Evolutionary conservation across 2,329 filamentous ascomycete species (phyloP), one percentile per base, ranked within the genome.

Genomic region (Venturia asperata): DNA sequence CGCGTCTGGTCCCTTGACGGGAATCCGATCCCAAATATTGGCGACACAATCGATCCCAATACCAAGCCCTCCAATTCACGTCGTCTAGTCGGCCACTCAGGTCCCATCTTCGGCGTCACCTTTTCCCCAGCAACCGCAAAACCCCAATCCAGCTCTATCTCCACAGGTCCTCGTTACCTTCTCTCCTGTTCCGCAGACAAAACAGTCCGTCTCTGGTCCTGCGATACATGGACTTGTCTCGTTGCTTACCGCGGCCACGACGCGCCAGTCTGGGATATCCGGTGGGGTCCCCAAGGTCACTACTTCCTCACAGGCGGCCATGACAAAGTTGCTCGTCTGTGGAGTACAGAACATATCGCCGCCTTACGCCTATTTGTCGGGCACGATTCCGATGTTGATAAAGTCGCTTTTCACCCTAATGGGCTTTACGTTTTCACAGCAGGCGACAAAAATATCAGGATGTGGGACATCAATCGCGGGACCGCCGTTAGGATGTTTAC

Each of bases 171-270:
- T 3, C 90, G 91, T 71, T 87, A 93, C 69, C 82, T 99, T 1
- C 83, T 99, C 34, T 97, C 94, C 0, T 90, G 85, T 58, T 95
- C 92, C 1, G 90, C 88, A 5, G 94, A 99, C 73, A 89, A 89
- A 66, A 91, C 92, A 1, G 84, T 97, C 68, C 89, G 94, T 2
- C 83, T 99, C 2, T 99, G 94, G 94, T 96, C 90, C 15, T 79
- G 97, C 2, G 92, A 97, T 70, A 86, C 90, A 19, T 97, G 91
- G 88, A 85, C 89, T n/a, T 96, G 91, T 70, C 82, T 97, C 62
- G 94, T 95, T 63, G 86, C 96, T 15, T 99, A 97, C 80, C 95
- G 93, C 72, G 92, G 91, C 1, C 94, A 97, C 72, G 89, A 92
- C 69, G 90, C 90, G 1, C 92, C 94, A 0, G 87, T 97, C 5